A percentile compares a stretch with the other conserved stretches of the same genome.
Evolutionary conservation across 805 yeast species (phyloP).

Genomic region (Yarrowia sp.): DNA sequence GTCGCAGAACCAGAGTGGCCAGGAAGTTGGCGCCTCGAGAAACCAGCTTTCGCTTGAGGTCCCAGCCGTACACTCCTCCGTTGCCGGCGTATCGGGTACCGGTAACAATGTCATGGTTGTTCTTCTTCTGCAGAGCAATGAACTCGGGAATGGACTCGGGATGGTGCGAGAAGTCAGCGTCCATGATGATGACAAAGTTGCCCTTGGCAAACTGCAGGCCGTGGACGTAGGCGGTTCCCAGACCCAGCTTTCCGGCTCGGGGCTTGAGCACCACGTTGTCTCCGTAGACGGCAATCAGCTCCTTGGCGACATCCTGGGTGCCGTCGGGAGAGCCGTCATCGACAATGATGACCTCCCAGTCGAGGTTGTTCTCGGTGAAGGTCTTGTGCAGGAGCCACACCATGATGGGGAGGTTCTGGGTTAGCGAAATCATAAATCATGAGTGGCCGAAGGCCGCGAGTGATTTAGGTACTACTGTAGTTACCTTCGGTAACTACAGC

Average conservation of each 20-base stretch:
- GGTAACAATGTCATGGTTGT: conserved; percentile 43
- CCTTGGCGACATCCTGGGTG: conserved; percentile 66
- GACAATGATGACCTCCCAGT: conserved; percentile 76
- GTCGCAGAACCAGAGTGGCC: conserved; percentile 67
- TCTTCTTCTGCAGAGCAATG: conserved; percentile 54
- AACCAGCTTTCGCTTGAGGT: conserved; percentile 70
- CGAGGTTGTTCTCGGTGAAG: conserved; percentile 51
- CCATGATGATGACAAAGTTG: conserved; percentile 75
- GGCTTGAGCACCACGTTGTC: conserved; percentile 63
- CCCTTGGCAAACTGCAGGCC: conserved; percentile 71
- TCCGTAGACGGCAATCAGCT: conserved; percentile 48
- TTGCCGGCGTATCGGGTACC: conserved; percentile 72
- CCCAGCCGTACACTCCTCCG: conserved; percentile 86
- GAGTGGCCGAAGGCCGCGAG: neutral
- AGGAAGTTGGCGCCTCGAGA: conserved; percentile 78
- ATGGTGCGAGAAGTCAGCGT: conserved; percentile 79
- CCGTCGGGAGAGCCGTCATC: conserved; percentile 83
- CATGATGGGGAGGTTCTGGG: conserved; percentile 58
- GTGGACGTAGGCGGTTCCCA: conserved; percentile 78
- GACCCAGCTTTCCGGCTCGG: conserved; percentile 72
- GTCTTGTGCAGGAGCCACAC: conserved; percentile 67
- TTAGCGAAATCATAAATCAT: neutral
- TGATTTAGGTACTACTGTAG: too few relatives aligned
- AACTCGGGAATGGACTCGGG: conserved; percentile 77
- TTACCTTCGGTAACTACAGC: too few relatives aligned